Percentiles rank a stretch among this genome's conserved stretches.
Conservation (phyloP, 2,329 filamentous ascomycete genomes). For the Scedosporium minutisporum region DNA sequence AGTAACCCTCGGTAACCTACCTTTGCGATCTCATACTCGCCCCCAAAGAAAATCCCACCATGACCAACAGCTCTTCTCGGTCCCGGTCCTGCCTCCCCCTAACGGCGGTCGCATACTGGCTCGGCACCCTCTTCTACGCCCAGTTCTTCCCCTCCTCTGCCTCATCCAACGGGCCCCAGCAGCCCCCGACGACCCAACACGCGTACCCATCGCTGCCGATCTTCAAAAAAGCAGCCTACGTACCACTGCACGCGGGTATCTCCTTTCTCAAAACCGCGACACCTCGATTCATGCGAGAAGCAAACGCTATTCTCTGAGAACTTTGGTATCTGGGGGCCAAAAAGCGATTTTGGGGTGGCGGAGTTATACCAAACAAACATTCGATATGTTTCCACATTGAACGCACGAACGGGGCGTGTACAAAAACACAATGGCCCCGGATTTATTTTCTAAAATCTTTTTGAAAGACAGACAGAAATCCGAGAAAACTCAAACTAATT, state of each 20-base stretch:
- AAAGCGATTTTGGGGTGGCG: not conserved
- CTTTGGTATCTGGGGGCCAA: not conserved
- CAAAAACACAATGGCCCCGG: too few species aligned
- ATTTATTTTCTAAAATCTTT: too few species aligned
- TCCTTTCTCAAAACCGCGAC: conserved; percentile 2
- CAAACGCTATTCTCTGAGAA: not conserved
- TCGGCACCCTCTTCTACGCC: not conserved
- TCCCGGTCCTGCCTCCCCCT: not conserved
- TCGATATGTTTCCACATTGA: too few species aligned
- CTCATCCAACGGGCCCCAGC: not conserved
- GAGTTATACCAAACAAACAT: not conserved
- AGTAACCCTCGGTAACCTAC: not conserved
- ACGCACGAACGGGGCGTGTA: too few species aligned
- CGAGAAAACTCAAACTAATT: too few species aligned
- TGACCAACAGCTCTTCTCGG: not conserved
- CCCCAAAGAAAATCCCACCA: not conserved
- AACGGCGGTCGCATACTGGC: not conserved
- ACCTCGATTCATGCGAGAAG: not conserved
- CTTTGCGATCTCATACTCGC: not conserved
- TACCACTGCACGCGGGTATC: not conserved
- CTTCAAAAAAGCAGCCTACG: not conserved
- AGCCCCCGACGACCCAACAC: not conserved
- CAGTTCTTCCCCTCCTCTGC: not conserved
- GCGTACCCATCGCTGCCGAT: not conserved
- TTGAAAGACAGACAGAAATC: too few species aligned